Conservation (phyloP, 2,329 filamentous ascomycete species). For the Pseudopithomyces chartarum region DNA sequence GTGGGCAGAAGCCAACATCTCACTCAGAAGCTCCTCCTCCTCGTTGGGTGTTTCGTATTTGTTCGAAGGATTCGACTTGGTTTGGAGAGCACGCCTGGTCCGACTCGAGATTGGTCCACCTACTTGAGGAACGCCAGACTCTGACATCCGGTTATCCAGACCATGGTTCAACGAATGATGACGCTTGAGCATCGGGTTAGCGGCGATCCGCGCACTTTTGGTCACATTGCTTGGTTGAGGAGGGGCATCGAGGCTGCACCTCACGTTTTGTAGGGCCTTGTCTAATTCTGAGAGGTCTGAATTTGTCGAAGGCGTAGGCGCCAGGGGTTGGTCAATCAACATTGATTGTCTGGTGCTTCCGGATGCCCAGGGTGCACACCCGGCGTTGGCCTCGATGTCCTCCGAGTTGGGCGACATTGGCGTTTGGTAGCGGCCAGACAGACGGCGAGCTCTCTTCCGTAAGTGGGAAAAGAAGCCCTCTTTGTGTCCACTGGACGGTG, state of each 20-base stretch:
- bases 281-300: constrained; percentile 64
- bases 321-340: constrained; percentile 64
- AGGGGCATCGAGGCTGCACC: constrained; percentile 60
- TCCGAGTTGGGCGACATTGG: constrained; percentile 79
- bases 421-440: constrained; percentile 88
- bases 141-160: constrained; percentile 60
- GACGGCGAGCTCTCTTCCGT: constrained; percentile 85
- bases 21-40: constrained; percentile 93
- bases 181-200: constrained; percentile 54
- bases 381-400: constrained; percentile 90
- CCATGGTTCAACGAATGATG: constrained; percentile 54
- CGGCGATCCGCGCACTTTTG: constrained; percentile 46
- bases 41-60: constrained; percentile 95
- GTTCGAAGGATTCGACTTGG: constrained; percentile 73
- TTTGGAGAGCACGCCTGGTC: constrained; percentile 75
- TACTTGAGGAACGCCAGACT: constrained; percentile 52
- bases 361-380: constrained; percentile 81
- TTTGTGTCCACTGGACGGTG: constrained; percentile 79
- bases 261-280: constrained; percentile 64
- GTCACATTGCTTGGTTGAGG: constrained; percentile 34
- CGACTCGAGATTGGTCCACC: constrained; percentile 72
- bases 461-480: constrained; percentile 99
- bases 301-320: constrained; percentile 52
- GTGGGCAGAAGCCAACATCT: constrained; percentile 79
- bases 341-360: constrained; percentile 85